A percentile compares a stretch with the other conserved stretches of the same genome.
phyloP scores from a whole-genome alignment of 2,329 filamentous ascomycete genomes.

The Xylariaceae sp. region DNA sequence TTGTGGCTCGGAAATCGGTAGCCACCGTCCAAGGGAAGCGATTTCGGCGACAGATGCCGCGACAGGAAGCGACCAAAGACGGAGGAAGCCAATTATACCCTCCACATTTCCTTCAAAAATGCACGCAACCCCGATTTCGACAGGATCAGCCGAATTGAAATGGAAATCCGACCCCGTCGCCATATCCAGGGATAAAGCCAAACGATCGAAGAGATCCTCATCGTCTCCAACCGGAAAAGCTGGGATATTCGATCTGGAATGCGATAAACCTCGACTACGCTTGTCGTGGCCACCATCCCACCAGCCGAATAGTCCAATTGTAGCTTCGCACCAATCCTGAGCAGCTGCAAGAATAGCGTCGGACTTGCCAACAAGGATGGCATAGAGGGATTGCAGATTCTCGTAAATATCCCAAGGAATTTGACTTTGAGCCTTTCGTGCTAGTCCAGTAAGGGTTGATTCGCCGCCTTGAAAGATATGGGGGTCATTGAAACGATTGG shows the following conservation, averaged over 20 bases:
- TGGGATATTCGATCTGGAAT: slow-evolving; percentile 41
- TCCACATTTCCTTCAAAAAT: slow-evolving; percentile 79
- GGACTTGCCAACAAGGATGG: slow-evolving; percentile 70
- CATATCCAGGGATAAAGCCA: slow-evolving; percentile 67
- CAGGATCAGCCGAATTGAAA: slow-evolving; percentile 68
- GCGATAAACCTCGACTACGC: slow-evolving; percentile 33
- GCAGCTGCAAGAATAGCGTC: slow-evolving; percentile 71
- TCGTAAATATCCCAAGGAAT: slow-evolving; percentile 91
- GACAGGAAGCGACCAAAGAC: slow-evolving; percentile 75
- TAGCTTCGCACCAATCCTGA: slow-evolving; percentile 90
- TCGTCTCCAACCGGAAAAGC: slow-evolving; percentile 44
- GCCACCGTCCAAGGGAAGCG: slow-evolving; percentile 78
- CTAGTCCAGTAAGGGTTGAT: slow-evolving; percentile 58
- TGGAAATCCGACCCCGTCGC: slow-evolving; percentile 67
- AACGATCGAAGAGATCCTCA: slow-evolving; percentile 68
- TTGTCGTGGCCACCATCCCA: slow-evolving; percentile 71
- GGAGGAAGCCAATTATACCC: slow-evolving; percentile 68
- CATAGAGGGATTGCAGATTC: slow-evolving; percentile 74
- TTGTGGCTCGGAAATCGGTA: slow-evolving; percentile 56
- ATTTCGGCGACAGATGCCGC: slow-evolving; percentile 78
- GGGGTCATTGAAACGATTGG: slow-evolving; percentile 34
- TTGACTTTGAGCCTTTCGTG: slow-evolving; percentile 75
- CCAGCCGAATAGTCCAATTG: slow-evolving; percentile 79
- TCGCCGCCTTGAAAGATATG: slow-evolving; percentile 38
- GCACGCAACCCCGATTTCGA: slow-evolving; percentile 79